Evolutionary conservation across 1,284 basidiomycete species (phyloP), one percentile per base, ranked within the genome.

Genomic region (Rhodotorula sp.): DNA sequence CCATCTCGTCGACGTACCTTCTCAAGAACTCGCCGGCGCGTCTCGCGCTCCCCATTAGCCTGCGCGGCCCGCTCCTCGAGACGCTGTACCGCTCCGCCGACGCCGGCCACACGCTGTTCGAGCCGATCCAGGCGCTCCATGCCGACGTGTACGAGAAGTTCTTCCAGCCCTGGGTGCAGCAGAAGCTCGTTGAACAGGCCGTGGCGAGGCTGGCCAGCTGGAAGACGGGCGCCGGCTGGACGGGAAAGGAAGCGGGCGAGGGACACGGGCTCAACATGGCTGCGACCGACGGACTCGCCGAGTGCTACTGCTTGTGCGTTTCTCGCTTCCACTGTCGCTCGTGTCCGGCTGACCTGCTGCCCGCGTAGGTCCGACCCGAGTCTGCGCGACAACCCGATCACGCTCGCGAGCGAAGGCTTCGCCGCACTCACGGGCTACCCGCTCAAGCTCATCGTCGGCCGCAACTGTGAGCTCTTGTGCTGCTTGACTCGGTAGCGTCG

Each of bases 371-470:
- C 68, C 13, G 69, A 74, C 52, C 62, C 68, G 19, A 49, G 53
- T 25, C 57, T 70, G 44, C 60, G 55, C n/a, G 79, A 80, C 56
- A 72, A 80, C 64, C 79, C 79, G 0, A 79, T 80, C 65, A 77
- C 79, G 7, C 72, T 77, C 50, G 74, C 74, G n/a, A 73, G 68
- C 56, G 63, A 73, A 3, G 76, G 78, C 0, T 80, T 80, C 66
- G 61, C 70, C 5, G 34, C 55, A 4, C 50, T 80, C 7, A 80
- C 79, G 14, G 79, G 78, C 1, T 79, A 80, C 67, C 61, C 68
- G 0, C 54, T 58, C 7, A 27, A 72, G 4, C 69, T 57, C 9
- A 77, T 80, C 55, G 66, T 80, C 23, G 78, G 78, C 0, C 68
- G 77, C 54, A 80, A 80, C 66, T 80, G 79, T 34, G 34, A 34